Conservation (phyloP, 1,139 yeast genomes). For the Diutina siamensis region DNA sequence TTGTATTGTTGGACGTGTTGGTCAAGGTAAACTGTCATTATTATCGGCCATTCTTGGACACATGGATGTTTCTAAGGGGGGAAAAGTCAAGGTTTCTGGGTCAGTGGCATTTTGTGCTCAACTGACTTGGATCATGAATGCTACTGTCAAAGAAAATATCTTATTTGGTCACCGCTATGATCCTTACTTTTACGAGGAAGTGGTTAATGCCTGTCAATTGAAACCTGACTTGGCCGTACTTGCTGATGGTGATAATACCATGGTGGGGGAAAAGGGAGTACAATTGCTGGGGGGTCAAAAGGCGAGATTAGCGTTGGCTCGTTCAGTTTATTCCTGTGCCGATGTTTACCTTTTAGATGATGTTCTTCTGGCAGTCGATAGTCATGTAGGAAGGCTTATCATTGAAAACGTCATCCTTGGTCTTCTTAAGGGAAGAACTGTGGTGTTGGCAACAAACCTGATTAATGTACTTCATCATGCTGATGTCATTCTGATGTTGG, state of each 20-base stretch:
- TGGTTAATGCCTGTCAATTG: conserved; percentile 1
- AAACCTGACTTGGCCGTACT: background rate
- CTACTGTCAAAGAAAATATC: background rate
- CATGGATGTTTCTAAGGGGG: conserved; percentile 6
- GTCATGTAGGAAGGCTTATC: background rate
- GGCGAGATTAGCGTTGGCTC: conserved; percentile 1
- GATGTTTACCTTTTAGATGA: background rate
- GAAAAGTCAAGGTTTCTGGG: background rate
- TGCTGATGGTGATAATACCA: background rate
- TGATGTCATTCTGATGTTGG: conserved; percentile 18
- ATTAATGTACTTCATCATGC: conserved; percentile 24
- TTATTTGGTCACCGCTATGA: background rate
- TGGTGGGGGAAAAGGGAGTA: conserved; percentile 1
- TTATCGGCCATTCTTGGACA: background rate
- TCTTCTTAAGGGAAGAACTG: conserved; percentile 17
- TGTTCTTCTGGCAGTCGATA: conserved; percentile 4
- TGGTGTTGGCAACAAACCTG: conserved; percentile 27
- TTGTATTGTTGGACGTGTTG: background rate
- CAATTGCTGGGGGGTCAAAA: conserved; percentile 4
- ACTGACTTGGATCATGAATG: conserved; percentile 4
- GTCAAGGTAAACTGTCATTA: background rate
- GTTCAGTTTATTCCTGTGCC: background rate
- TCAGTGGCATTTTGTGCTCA: conserved; percentile 2
- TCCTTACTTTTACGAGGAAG: background rate
- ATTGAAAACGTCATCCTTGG: background rate